Percentiles rank a stretch among this genome's conserved stretches.
Conservation (phyloP, 2,329 filamentous ascomycete species). For the Orbilia oligospora region DNA sequence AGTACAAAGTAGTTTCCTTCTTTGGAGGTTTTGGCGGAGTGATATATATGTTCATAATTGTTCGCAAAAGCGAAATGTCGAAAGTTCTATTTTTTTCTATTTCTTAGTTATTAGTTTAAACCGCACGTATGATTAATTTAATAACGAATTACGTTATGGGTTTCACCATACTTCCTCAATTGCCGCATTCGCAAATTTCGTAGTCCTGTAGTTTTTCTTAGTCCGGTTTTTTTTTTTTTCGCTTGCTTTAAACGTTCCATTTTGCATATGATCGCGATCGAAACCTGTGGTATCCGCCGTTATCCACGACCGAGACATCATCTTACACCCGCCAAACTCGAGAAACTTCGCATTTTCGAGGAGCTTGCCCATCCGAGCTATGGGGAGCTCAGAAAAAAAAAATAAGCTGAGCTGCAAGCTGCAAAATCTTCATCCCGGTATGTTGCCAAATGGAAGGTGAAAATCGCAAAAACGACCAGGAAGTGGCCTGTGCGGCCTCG, state of each 20-base stretch:
- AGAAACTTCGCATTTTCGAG: slow-evolving; percentile 1
- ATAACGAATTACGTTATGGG: slow-evolving; percentile 45
- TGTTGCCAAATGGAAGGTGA: slow-evolving; percentile 14
- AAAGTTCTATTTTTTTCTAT: slow-evolving; percentile 28
- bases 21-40: slow-evolving; percentile 19
- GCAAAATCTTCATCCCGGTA: slow-evolving; percentile 10
- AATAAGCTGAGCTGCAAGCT: slow-evolving; percentile 10
- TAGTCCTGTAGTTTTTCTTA: slow-evolving; percentile 14
- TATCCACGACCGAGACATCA: slow-evolving; percentile 28
- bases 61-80: slow-evolving; percentile 29
- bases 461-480: slow-evolving; percentile 24
- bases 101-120: slow-evolving; percentile 33
- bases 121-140: slow-evolving; percentile 50
- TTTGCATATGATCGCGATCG: slow-evolving; percentile 18
- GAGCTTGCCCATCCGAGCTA: slow-evolving; percentile 16
- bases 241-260: not conserved
- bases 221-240: not conserved
- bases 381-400: slow-evolving; percentile 18
- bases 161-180: slow-evolving; percentile 17
- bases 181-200: slow-evolving; percentile 17
- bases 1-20: slow-evolving; percentile 7
- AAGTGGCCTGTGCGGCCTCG: slow-evolving; percentile 18
- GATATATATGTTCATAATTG: slow-evolving; percentile 13
- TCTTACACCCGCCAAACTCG: not conserved
- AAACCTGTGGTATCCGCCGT: slow-evolving; percentile 28